phyloP scores from a whole-genome alignment of 75 land plant species.

The Ceratopteris richardii region DNA sequence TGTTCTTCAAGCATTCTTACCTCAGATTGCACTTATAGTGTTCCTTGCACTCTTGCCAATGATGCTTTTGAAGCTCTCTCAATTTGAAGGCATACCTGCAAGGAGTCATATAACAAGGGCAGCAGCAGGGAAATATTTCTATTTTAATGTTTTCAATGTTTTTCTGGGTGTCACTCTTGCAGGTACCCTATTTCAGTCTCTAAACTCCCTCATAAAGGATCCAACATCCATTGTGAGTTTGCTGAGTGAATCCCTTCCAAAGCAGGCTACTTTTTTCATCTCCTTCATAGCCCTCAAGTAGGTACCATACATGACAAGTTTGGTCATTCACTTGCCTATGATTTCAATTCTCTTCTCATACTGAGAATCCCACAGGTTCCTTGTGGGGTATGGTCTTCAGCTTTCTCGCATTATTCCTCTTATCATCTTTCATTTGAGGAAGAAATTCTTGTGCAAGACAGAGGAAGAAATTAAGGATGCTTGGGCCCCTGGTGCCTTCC shows the following conservation, averaged over 20 bases:
- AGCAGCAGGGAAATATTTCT: constrained; percentile 85
- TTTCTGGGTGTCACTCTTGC: constrained; percentile 80
- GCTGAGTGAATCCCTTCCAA: constrained; percentile 57
- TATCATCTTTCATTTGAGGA: constrained; percentile 65
- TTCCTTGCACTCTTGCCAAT: constrained; percentile 69
- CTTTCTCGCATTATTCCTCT: constrained; percentile 76
- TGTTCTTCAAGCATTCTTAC: constrained; percentile 72
- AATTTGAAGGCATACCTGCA: constrained; percentile 62
- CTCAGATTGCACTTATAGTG: constrained; percentile 69
- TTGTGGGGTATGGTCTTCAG: constrained; percentile 82
- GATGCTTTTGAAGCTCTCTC: constrained; percentile 62
- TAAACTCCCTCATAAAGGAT: constrained; percentile 41
- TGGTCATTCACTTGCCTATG: too few species aligned
- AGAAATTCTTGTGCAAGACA: constrained; percentile 73
- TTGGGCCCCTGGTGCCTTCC: constrained; percentile 69
- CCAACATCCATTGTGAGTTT: constrained; percentile 28
- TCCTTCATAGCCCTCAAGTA: constrained; percentile 87
- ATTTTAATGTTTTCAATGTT: constrained; percentile 73
- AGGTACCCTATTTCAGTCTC: constrained; percentile 45
- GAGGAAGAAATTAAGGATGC: constrained; percentile 70
- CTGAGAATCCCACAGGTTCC: constrained; percentile 33
- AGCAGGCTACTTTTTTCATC: constrained; percentile 71
- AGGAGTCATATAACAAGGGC: constrained; percentile 58
- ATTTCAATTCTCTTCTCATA: not conserved
- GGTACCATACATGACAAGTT: constrained; percentile 21